Evolutionary conservation across 805 yeast genomes (phyloP).

Genomic region (Candida alai): DNA sequence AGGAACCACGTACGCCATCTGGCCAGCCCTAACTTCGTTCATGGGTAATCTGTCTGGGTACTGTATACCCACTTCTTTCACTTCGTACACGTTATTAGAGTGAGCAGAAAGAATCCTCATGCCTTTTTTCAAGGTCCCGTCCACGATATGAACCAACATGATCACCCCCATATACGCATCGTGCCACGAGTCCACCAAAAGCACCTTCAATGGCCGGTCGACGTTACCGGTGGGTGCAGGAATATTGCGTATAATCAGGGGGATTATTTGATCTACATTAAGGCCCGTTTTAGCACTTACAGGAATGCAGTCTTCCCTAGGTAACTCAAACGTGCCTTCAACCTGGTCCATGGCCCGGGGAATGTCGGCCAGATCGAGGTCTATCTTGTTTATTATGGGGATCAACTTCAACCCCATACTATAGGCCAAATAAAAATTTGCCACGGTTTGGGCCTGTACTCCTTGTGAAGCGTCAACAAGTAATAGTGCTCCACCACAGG

Average conservation of each 20-base stretch:
- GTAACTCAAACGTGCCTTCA: conserved; percentile 77
- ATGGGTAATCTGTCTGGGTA: conserved; percentile 79
- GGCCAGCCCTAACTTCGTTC: conserved; percentile 73
- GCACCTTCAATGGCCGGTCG: conserved; percentile 57
- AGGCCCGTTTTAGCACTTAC: conserved; percentile 92
- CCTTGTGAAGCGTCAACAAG: conserved; percentile 95
- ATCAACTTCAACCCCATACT: conserved; percentile 76
- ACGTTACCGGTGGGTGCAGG: conserved; percentile 68
- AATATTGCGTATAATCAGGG: conserved; percentile 75
- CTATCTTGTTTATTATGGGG: conserved; percentile 91
- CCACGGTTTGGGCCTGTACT: conserved; percentile 98
- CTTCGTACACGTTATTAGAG: conserved; percentile 72
- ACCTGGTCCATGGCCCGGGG: conserved; percentile 79
- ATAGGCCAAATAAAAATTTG: conserved; percentile 87
- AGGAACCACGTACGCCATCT: conserved; percentile 91
- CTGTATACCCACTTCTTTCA: conserved; percentile 93
- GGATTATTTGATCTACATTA: conserved; percentile 74
- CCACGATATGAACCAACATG: conserved; percentile 76
- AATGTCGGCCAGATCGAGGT: conserved; percentile 82
- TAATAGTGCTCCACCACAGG: conserved; percentile 90
- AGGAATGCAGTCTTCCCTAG: conserved; percentile 66
- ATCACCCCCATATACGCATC: conserved; percentile 91
- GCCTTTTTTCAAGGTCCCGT: conserved; percentile 74
- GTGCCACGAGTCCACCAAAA: conserved; percentile 97
- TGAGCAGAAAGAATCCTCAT: conserved; percentile 75